These are phyloP conservation scores for Cercospora janseana DNA, from an alignment of 2,329 filamentous ascomycete genomes.

Conservation along the genomic window DNA sequence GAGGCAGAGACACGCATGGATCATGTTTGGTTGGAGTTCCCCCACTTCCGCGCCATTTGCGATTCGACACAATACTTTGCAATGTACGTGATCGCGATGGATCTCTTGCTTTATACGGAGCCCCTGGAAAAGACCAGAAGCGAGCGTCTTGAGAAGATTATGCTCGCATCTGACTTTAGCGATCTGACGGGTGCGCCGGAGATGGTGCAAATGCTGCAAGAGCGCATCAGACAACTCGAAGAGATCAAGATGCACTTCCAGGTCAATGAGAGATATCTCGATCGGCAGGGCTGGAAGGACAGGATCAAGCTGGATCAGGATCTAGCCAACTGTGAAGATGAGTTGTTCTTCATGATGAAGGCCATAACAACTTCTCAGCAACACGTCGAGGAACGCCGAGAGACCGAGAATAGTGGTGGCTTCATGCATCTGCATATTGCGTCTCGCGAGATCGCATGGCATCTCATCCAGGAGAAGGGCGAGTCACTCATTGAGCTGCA, in stretches of 20 bases:
- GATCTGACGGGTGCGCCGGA: constrained; percentile 90
- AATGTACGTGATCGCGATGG: constrained; percentile 95
- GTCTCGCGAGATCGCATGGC: constrained; percentile 96
- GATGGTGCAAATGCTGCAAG: constrained; percentile 87
- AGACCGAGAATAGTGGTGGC: constrained; percentile 67
- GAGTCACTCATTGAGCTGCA: constrained; percentile 90
- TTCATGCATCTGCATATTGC: constrained; percentile 88
- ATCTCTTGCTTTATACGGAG: constrained; percentile 93
- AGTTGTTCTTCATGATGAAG: constrained; percentile 99
- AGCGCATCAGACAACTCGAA: constrained; percentile 87
- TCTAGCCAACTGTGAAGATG: constrained; percentile 84
- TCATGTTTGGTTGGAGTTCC: constrained; percentile 95
- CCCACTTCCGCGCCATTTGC: constrained; percentile 88
- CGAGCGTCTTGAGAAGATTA: constrained; percentile 95
- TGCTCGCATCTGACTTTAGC: constrained; percentile 97
- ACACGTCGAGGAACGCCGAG: constrained; percentile 69
- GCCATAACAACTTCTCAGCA: constrained; percentile 95
- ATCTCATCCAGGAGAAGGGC: constrained; percentile 76
- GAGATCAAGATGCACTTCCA: constrained; percentile 97
- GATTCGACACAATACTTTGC: constrained; percentile 97
- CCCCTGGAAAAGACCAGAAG: constrained; percentile 95
- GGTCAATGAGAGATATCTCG: constrained; percentile 80
- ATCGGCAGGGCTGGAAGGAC: constrained; percentile 88
- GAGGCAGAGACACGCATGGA: constrained; percentile 73
- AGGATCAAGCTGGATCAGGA: constrained; percentile 85